Conservation (phyloP, 441 rosid species). For the Daphne laureola region DNA sequence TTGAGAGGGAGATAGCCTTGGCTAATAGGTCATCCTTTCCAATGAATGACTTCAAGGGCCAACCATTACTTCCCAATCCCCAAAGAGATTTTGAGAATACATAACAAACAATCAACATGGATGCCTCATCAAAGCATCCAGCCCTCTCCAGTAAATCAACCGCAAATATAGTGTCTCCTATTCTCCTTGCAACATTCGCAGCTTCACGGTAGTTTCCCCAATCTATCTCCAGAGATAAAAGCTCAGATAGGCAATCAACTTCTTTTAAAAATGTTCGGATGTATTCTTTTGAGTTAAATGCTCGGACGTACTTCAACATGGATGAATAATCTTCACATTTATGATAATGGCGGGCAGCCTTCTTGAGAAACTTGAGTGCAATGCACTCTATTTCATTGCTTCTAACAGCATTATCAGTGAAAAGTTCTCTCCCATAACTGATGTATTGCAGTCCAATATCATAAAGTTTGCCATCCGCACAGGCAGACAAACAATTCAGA, state of each 20-base stretch:
- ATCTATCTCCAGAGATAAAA: constrained; percentile 34
- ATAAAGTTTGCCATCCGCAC: constrained; percentile 30
- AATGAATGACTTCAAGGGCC: constrained; percentile 39
- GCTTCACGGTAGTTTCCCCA: constrained; percentile 34
- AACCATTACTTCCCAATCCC: constrained; percentile 34
- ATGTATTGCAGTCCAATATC: constrained; percentile 33
- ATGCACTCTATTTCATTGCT: constrained; percentile 21
- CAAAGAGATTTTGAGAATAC: constrained; percentile 41
- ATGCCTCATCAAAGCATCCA: constrained; percentile 24
- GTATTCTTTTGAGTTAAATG: constrained; percentile 21
- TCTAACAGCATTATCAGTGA: neutral
- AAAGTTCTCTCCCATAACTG: constrained; percentile 23
- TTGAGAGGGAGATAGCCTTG: constrained; percentile 28
- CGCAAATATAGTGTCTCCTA: constrained; percentile 20
- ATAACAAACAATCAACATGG: constrained; percentile 24
- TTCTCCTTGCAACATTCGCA: constrained; percentile 33
- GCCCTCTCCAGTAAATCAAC: constrained; percentile 33
- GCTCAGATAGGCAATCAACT: constrained; percentile 32
- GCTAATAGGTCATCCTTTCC: constrained; percentile 27
- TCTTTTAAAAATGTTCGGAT: constrained; percentile 25
- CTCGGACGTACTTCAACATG: constrained; percentile 40
- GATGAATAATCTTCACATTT: constrained; percentile 18
- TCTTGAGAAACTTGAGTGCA: constrained; percentile 33
- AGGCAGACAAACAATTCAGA: constrained; percentile 27
- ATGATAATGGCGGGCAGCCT: constrained; percentile 28